Conservation (phyloP, 2,329 filamentous ascomycete species). For the Rosellinia necatrix region DNA sequence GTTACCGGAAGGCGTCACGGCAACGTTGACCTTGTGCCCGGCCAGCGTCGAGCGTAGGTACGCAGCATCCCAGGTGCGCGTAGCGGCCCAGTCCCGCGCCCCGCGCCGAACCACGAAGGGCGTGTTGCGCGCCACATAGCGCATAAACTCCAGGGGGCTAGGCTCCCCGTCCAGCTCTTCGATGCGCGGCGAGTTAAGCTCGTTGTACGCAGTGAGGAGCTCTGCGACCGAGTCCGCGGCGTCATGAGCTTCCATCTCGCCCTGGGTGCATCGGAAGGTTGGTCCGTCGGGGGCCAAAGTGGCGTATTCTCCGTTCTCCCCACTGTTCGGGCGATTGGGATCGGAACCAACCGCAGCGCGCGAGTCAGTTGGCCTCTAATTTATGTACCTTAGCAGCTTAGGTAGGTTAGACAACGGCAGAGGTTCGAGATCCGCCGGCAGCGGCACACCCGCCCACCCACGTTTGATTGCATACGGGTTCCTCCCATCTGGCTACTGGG, state of each 20-base stretch:
- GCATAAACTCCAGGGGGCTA: conserved; percentile 79
- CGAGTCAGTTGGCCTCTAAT: conserved; percentile 16
- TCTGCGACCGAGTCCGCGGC: conserved; percentile 50
- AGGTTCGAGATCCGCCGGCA: conserved; percentile 5
- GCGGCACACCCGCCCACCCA: conserved; percentile 13
- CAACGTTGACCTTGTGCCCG: conserved; percentile 69
- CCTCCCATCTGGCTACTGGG: too few species aligned
- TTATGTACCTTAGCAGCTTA: too few species aligned
- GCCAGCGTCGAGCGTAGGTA: conserved; percentile 62
- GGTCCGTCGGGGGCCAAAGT: too few species aligned
- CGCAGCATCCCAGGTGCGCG: conserved; percentile 62
- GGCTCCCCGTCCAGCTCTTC: conserved; percentile 68
- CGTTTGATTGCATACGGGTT: too few species aligned
- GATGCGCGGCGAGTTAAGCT: conserved; percentile 67
- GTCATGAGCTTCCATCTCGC: conserved; percentile 21
- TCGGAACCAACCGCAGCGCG: not conserved
- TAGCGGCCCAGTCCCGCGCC: conserved; percentile 66
- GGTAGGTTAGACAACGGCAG: not conserved
- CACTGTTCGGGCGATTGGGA: conserved; percentile 11
- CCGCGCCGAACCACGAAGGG: conserved; percentile 74
- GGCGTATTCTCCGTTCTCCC: too few species aligned
- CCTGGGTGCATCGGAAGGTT: not conserved
- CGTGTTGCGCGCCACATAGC: conserved; percentile 72
- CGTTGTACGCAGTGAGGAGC: conserved; percentile 72
- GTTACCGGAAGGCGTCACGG: conserved; percentile 73